A percentile compares a stretch with the other conserved stretches of the same genome.
Conservation (phyloP, 2,329 filamentous ascomycete species). For the Aureobasidium sp. region DNA sequence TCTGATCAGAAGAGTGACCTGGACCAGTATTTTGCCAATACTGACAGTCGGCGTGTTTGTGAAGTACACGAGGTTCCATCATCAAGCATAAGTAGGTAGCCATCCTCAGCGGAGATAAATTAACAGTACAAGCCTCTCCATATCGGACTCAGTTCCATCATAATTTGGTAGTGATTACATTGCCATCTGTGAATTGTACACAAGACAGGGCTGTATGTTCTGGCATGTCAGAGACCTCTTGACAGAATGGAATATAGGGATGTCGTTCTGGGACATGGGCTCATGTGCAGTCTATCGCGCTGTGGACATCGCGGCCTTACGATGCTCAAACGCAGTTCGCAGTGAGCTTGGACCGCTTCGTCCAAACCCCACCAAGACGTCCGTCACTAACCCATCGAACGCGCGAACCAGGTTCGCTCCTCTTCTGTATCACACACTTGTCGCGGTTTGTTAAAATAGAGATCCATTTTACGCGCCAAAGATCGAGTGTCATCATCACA, state of each 20-base stretch:
- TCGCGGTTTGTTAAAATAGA: neutral
- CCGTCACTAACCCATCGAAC: neutral
- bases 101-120: neutral
- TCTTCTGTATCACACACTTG: neutral
- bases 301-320: too few relatives aligned
- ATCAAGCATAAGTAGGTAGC: neutral
- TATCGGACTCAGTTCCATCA: too few relatives aligned
- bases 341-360: neutral
- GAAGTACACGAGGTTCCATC: neutral
- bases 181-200: too few relatives aligned
- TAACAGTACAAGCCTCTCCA: neutral
- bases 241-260: too few relatives aligned
- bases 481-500: neutral
- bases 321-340: too few relatives aligned
- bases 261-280: too few relatives aligned
- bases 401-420: neutral
- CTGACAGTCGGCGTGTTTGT: neutral
- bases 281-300: too few relatives aligned
- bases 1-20: neutral
- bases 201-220: too few relatives aligned
- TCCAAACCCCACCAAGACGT: neutral
- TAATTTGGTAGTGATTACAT: too few relatives aligned
- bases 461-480: conserved; percentile 1
- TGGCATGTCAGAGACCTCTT: too few relatives aligned
- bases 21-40: neutral